Percentiles rank a stretch among this genome's conserved stretches.
Evolutionary conservation across 495 filamentous ascomycete genomes (phyloP).

Genomic region (Aspergillus conjunctus): DNA sequence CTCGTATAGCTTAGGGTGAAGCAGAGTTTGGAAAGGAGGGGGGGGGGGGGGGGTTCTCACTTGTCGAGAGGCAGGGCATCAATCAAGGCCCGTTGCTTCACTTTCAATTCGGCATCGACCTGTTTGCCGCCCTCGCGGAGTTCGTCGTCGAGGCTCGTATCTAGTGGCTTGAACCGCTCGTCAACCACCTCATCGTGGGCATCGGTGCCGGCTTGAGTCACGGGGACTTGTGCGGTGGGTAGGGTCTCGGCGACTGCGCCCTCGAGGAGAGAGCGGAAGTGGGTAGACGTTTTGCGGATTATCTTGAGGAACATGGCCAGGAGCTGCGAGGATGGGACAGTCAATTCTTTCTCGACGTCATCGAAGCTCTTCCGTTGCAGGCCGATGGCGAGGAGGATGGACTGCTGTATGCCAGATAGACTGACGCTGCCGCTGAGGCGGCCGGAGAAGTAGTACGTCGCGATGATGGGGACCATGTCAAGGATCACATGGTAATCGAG

Average conservation of each 20-base stretch:
- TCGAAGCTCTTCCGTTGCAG: constrained; percentile 86
- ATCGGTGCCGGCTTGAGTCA: constrained; percentile 57
- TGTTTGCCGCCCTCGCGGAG: constrained; percentile 81
- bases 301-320: constrained; percentile 97
- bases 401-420: constrained; percentile 75
- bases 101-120: constrained; percentile 65
- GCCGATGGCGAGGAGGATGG: constrained; percentile 86
- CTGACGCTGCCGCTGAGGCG: constrained; percentile 65
- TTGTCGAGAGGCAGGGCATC: constrained; percentile 85
- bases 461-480: constrained; percentile 82
- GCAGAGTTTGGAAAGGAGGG: background rate
- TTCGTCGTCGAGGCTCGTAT: constrained; percentile 79
- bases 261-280: constrained; percentile 75
- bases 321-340: constrained; percentile 72
- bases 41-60: constrained; percentile 54
- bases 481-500: constrained; percentile 97
- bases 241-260: constrained; percentile 71
- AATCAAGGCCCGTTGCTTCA: constrained; percentile 82
- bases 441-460: constrained; percentile 80
- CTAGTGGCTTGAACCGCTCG: constrained; percentile 65
- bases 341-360: constrained; percentile 77
- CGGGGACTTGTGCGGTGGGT: constrained; percentile 54
- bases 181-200: constrained; percentile 66
- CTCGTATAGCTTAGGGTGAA: constrained; percentile 16
- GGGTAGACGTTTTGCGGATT: constrained; percentile 77